Evolutionary conservation across 768 basidiomycete species (phyloP).

Genomic region (Dentipellis sp.): DNA sequence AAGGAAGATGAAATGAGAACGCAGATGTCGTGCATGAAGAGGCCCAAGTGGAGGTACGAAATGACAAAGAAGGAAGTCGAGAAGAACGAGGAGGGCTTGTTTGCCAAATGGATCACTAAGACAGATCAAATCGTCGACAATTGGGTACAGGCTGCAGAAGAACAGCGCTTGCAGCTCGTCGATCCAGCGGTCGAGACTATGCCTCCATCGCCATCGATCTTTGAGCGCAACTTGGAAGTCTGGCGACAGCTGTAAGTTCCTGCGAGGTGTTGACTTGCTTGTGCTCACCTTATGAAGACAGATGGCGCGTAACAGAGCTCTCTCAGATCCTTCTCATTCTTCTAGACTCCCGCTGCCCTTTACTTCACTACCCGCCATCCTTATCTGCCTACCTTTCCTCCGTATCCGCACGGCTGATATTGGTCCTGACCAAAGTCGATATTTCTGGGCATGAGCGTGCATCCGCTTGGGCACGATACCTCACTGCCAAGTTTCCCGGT

Average conservation of each 20-base stretch:
- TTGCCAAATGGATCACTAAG: constrained; percentile 66
- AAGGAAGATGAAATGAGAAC: background rate
- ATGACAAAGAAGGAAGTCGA: constrained; percentile 88
- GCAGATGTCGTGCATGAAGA: constrained; percentile 39
- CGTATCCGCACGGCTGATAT: constrained; percentile 35
- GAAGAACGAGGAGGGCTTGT: constrained; percentile 78
- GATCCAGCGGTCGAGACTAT: constrained; percentile 18
- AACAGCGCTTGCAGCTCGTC: background rate
- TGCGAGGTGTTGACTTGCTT: background rate
- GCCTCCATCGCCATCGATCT: constrained; percentile 68
- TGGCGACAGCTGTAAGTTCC: constrained; percentile 82
- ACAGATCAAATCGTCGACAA: constrained; percentile 47
- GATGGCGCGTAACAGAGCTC: constrained; percentile 91
- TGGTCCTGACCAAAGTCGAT: constrained; percentile 85
- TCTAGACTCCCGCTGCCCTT: constrained; percentile 84
- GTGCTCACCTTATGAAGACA: constrained; percentile 21
- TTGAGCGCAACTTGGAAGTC: constrained; percentile 86
- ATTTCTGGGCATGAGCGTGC: constrained; percentile 62
- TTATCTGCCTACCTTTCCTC: constrained; percentile 51
- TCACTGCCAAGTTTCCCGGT: constrained; percentile 43
- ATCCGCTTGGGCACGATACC: constrained; percentile 55
- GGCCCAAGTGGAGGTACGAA: constrained; percentile 84
- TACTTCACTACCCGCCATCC: constrained; percentile 78
- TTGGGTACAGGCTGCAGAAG: constrained; percentile 27
- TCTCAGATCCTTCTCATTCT: constrained; percentile 84